Percentiles rank a stretch among this genome's conserved stretches.
Evolutionary conservation across 169 alveolate species (phyloP).

Genomic region (Besnoitia besnoiti): DNA sequence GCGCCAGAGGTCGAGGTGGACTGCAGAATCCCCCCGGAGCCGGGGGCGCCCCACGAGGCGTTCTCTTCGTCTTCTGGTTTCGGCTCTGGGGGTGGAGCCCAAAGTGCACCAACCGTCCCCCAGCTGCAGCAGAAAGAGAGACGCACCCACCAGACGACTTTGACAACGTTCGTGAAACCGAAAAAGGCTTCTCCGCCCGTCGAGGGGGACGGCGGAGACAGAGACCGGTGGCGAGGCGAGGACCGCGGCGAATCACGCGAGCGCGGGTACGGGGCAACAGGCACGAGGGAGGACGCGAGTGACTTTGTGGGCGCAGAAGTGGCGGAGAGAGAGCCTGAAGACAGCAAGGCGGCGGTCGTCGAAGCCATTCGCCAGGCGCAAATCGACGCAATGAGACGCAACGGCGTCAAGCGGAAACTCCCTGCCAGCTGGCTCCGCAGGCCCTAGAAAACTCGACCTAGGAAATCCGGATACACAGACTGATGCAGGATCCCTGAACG

Average conservation of each 20-base stretch:
- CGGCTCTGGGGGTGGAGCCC: neutral
- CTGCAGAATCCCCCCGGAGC: neutral
- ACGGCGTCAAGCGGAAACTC: neutral
- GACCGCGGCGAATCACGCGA: neutral
- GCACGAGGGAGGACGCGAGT: neutral
- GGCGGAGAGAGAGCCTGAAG: neutral
- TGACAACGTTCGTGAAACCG: neutral
- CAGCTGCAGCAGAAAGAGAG: neutral
- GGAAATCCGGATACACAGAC: too few species aligned
- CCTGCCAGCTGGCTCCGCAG: conserved; percentile 24
- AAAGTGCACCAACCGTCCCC: neutral
- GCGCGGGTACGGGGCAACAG: neutral
- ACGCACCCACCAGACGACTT: neutral
- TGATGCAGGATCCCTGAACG: too few species aligned
- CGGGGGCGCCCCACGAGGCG: neutral
- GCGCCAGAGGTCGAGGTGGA: too few species aligned
- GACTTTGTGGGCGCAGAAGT: neutral
- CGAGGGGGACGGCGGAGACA: neutral
- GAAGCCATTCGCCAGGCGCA: neutral
- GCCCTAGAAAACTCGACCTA: neutral
- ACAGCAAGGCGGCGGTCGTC: neutral
- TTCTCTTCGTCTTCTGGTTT: neutral
- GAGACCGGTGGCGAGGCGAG: neutral
- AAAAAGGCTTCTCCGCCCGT: too few species aligned
- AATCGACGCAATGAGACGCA: neutral